Evolutionary conservation across 192 early-diverging fungal species (phyloP).

Genomic region (Coemansia erecta): DNA sequence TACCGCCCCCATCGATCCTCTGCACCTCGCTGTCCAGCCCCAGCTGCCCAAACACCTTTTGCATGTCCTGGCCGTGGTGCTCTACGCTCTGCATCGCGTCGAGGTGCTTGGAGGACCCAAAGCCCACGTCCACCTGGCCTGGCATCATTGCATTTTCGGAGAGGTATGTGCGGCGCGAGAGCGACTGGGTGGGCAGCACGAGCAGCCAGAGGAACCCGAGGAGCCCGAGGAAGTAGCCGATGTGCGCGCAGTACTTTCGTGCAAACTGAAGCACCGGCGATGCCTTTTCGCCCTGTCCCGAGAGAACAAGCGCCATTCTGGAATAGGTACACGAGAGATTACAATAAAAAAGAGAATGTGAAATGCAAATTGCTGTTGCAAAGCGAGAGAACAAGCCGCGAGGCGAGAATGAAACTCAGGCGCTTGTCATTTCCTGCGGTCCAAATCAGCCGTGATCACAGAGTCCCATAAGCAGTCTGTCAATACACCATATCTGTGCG

Average conservation of each 20-base stretch:
- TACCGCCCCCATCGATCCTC: constrained; percentile 24
- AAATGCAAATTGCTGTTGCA: background rate
- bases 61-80: constrained; percentile 10
- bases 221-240: constrained; percentile 58
- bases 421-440: too few relatives aligned
- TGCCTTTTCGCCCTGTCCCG: constrained; percentile 48
- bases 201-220: constrained; percentile 65
- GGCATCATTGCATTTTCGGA: constrained; percentile 79
- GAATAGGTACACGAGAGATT: background rate
- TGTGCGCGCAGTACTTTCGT: constrained; percentile 40
- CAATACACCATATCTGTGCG: background rate
- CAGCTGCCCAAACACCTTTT: constrained; percentile 14
- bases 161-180: constrained; percentile 66
- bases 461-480: background rate
- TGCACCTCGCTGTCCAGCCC: constrained; percentile 49
- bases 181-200: constrained; percentile 59
- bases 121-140: constrained; percentile 56
- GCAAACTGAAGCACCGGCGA: constrained; percentile 32
- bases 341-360: background rate
- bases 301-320: constrained; percentile 48
- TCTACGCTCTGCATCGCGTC: constrained; percentile 22
- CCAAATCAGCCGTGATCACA: too few relatives aligned
- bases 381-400: background rate
- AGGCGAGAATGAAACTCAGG: background rate
- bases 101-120: constrained; percentile 29